Conservation (phyloP, 2,329 filamentous ascomycete genomes). For the Lasiodiplodia gonubiensis region DNA sequence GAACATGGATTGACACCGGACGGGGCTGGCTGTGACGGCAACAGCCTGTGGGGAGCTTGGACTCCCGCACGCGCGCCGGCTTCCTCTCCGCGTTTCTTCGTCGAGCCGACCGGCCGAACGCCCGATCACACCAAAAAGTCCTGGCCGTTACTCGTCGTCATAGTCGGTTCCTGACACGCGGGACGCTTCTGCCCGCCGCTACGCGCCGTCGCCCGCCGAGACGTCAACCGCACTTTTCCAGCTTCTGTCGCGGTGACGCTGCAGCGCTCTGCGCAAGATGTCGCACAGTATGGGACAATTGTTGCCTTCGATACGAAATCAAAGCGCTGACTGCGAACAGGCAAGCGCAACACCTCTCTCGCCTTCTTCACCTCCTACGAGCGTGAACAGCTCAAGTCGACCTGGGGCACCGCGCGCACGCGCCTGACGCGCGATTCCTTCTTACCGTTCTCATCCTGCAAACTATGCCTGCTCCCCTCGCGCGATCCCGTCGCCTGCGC, state of each 20-base stretch:
- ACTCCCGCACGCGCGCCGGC: constrained; percentile 18
- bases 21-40: constrained; percentile 7
- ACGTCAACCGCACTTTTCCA: not conserved
- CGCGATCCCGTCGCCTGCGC: constrained; percentile 82
- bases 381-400: constrained; percentile 77
- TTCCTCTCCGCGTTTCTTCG: constrained; percentile 15
- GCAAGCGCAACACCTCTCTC: constrained; percentile 87
- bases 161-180: constrained; percentile 5
- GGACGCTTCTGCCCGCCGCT: not conserved
- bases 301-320: not conserved
- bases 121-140: not conserved
- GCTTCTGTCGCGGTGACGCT: not conserved
- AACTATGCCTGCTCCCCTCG: constrained; percentile 82
- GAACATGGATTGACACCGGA: not conserved
- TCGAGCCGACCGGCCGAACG: not conserved
- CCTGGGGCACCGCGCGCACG: constrained; percentile 83
- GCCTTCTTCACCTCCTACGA: constrained; percentile 95
- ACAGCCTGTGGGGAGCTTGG: constrained; percentile 20
- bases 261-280: constrained; percentile 38
- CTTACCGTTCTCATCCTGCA: constrained; percentile 86
- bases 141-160: constrained; percentile 22
- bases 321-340: constrained; percentile 24
- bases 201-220: not conserved
- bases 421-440: constrained; percentile 89
- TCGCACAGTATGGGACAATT: constrained; percentile 55